Base-by-base conservation (phyloP, 139 green algal genomes). In the Dunaliella sp. region DNA sequence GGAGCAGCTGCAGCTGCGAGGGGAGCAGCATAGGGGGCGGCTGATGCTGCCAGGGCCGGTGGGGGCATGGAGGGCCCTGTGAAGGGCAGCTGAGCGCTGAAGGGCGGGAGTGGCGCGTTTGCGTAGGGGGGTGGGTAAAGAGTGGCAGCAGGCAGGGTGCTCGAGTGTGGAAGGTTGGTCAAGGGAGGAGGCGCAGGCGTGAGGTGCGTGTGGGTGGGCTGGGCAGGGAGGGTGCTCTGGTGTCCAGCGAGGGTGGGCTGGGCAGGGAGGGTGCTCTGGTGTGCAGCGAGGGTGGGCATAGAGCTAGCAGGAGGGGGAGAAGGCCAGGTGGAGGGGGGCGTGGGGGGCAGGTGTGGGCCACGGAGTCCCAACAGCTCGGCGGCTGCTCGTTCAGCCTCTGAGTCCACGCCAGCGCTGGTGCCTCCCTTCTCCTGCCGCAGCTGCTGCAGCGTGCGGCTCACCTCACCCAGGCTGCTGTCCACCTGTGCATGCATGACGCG, bases 391-490 rank as follows among this genome's bases (percentile, higher is more conserved):
- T 75, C 37, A 36, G 12, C 37, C 31, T 26, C 25, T 2, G n/a
- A n/a, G n/a, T n/a, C n/a, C n/a, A n/a, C 30, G 31, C 31, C 31
- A 26, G 1, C 77, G n/a, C n/a, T n/a, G n/a, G n/a, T n/a, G n/a
- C n/a, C n/a, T n/a, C 31, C 77, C 31, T 81, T 34, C 77, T 36
- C 31, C n/a, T 38, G 77, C 77, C 77, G 77, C n/a, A n/a, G 77
- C 31, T 38, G 77, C 25, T 34, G 73, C 73, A 34, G 73, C 73
- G 30, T 79, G 30, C 73, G 73, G 73, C n/a, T 79, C 16, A 32
- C 28, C 21, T 32, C 30, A 22, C 12, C 30, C 73, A 36, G 28
- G 12, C 73, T n/a, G n/a, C n/a, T n/a, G n/a, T n/a, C n/a, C n/a
- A n/a, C n/a, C n/a, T n/a, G n/a, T n/a, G n/a, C n/a, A n/a, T n/a